Conservation (phyloP, 1,284 basidiomycete genomes). For the Ustilago trichophora region DNA sequence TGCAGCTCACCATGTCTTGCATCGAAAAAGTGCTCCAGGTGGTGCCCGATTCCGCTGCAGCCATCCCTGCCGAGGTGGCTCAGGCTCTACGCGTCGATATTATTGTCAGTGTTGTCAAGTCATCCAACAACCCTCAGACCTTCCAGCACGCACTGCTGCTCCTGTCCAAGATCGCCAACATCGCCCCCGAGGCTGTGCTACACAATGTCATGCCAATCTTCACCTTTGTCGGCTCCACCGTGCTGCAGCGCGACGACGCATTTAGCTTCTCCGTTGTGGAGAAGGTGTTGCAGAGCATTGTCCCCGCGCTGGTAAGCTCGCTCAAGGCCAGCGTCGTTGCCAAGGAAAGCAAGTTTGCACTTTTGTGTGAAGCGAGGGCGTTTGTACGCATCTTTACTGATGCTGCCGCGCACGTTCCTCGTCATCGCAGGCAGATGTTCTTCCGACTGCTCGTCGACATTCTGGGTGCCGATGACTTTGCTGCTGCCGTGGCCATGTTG, state of each 20-base stretch:
- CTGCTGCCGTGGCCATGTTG: constrained; percentile 84
- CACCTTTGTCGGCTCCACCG: constrained; percentile 97
- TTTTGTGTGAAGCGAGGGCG: constrained; percentile 67
- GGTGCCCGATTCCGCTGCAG: constrained; percentile 26
- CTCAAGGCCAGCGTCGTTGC: constrained; percentile 52
- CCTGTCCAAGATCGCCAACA: constrained; percentile 81
- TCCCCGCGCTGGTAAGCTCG: constrained; percentile 81
- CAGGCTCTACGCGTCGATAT: constrained; percentile 56
- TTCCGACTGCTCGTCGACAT: constrained; percentile 89
- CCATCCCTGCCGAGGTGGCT: constrained; percentile 45
- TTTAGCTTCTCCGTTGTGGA: constrained; percentile 95
- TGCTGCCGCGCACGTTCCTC: constrained; percentile 84
- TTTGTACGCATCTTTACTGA: constrained; percentile 89
- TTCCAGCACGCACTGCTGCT: constrained; percentile 93
- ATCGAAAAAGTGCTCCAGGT: constrained; percentile 75
- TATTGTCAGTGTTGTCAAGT: constrained; percentile 62
- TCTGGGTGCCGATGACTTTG: constrained; percentile 81
- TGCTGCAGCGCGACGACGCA: constrained; percentile 93
- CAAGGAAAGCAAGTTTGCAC: constrained; percentile 23
- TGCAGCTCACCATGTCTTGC: constrained; percentile 82
- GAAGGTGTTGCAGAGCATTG: constrained; percentile 90
- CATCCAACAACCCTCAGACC: constrained; percentile 87
- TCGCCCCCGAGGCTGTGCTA: constrained; percentile 88
- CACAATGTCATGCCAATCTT: constrained; percentile 98
- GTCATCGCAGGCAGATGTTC: constrained; percentile 87